Evolutionary conservation across 2,329 filamentous ascomycete species (phyloP).

Genomic region (Aschersonia sp.): DNA sequence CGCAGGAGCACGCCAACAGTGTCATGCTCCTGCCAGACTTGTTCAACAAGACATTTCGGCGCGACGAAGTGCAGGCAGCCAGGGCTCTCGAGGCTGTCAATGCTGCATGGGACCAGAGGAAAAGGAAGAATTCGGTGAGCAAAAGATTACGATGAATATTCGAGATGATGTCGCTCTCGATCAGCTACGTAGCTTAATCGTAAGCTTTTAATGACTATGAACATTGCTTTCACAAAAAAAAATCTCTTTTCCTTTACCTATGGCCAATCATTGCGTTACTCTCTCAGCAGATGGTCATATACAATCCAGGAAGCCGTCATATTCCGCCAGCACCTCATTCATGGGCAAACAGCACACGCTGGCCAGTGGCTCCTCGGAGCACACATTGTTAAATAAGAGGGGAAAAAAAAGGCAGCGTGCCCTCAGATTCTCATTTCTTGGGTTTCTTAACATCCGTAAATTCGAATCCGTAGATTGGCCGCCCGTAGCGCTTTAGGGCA

Average conservation of each 20-base stretch:
- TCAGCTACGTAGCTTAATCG: too few species aligned
- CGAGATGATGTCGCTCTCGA: too few species aligned
- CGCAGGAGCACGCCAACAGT: constrained; percentile 64
- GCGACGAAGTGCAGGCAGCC: constrained; percentile 42
- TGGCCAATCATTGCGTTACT: too few species aligned
- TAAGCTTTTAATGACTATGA: too few species aligned
- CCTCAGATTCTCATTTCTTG: neutral
- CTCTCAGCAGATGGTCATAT: too few species aligned
- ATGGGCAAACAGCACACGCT: too few species aligned
- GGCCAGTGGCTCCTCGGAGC: too few species aligned
- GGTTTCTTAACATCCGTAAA: constrained; percentile 3
- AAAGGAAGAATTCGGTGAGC: constrained; percentile 26
- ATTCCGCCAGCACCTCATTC: too few species aligned
- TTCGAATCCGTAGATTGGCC: constrained; percentile 45
- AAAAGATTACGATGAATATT: neutral
- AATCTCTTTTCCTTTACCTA: too few species aligned
- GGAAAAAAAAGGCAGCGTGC: neutral
- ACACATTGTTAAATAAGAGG: too few species aligned
- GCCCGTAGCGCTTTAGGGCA: constrained; percentile 30
- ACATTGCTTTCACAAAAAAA: too few species aligned
- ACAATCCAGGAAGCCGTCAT: too few species aligned
- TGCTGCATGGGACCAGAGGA: constrained; percentile 27
- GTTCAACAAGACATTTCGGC: constrained; percentile 47
- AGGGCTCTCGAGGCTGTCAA: constrained; percentile 38
- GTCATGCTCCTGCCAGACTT: constrained; percentile 43